Evolutionary conservation across 345 rosid genomes (phyloP).

Genomic region (Hibiscus trionum): DNA sequence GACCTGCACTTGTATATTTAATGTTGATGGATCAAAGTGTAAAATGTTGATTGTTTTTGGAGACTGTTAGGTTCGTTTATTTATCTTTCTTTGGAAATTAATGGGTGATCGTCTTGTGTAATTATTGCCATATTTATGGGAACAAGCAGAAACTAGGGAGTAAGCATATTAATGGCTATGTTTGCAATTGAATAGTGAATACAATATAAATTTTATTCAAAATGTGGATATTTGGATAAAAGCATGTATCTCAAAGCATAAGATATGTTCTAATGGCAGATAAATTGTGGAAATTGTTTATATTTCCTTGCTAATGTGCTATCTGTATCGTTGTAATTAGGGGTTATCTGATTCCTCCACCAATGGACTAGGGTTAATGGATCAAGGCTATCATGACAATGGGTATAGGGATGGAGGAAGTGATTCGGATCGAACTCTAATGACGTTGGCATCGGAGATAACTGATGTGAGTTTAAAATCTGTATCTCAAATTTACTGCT

Average conservation of each 20-base stretch:
- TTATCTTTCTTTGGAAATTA: neutral
- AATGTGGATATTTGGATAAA: neutral
- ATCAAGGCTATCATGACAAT: slow-evolving; percentile 34
- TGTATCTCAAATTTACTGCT: neutral
- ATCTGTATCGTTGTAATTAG: slow-evolving; percentile 19
- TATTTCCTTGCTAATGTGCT: neutral
- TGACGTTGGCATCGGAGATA: slow-evolving; percentile 32
- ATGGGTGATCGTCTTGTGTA: neutral
- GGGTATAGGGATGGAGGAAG: slow-evolving; percentile 28
- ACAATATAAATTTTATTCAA: neutral
- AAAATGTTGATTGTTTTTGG: neutral
- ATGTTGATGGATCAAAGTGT: neutral
- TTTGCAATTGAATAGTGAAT: neutral
- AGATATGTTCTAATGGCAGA: neutral
- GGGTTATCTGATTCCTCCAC: slow-evolving; percentile 31
- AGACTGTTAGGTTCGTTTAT: neutral
- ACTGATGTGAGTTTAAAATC: slow-evolving; percentile 46
- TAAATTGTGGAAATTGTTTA: neutral
- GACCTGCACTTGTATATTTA: neutral
- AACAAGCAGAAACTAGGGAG: neutral
- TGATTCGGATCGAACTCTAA: slow-evolving; percentile 38
- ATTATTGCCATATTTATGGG: neutral
- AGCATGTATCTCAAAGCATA: neutral
- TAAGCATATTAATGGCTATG: neutral
- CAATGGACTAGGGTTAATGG: slow-evolving; percentile 21